Percentiles rank a stretch among this genome's conserved stretches.
Evolutionary conservation across 306 rosid species (phyloP).

Genomic region (Lathyrus tuberosus): DNA sequence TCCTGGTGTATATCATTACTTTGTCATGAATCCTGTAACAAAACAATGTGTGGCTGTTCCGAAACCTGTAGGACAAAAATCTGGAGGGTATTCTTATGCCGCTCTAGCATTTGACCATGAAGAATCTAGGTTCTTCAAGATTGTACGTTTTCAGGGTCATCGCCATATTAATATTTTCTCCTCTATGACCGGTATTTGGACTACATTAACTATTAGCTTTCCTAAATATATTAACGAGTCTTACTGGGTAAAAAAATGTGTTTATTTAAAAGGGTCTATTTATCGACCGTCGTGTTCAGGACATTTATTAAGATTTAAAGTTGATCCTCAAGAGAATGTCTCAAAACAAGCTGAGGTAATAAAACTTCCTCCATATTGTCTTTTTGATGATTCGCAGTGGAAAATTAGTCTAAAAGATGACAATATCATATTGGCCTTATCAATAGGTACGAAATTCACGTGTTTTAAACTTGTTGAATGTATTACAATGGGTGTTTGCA

Average conservation of each 20-base stretch:
- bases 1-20: background rate
- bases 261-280: background rate
- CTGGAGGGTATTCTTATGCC: background rate
- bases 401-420: background rate
- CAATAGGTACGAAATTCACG: background rate
- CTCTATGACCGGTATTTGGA: slow-evolving; percentile 15
- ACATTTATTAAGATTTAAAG: background rate
- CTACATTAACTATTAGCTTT: background rate
- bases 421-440: background rate
- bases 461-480: background rate
- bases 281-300: background rate
- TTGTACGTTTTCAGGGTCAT: background rate
- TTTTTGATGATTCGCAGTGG: background rate
- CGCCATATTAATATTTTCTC: background rate
- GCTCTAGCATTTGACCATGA: slow-evolving; percentile 26
- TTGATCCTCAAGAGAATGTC: background rate
- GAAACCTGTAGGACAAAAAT: background rate
- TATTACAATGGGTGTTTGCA: background rate
- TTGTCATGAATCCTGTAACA: background rate
- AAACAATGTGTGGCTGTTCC: slow-evolving; percentile 3
- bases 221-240: background rate
- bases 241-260: background rate
- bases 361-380: background rate
- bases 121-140: slow-evolving; percentile 6
- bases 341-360: background rate